A percentile compares a stretch with the other conserved stretches of the same genome.
Conservation (phyloP, 768 basidiomycete genomes). For the Suillus decipiens region DNA sequence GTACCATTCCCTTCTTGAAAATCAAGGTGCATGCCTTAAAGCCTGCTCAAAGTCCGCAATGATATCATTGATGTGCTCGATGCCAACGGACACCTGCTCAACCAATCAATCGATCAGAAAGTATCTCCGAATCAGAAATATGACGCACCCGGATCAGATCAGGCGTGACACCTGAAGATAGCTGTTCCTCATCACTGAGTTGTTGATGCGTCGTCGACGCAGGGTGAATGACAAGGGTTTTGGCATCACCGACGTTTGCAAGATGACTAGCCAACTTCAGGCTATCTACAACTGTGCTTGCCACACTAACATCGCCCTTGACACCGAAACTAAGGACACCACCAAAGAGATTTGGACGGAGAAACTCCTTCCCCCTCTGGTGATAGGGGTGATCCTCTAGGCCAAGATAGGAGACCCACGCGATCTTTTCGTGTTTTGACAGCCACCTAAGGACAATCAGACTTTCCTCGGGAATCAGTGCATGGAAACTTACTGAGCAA, state of each 20-base stretch:
- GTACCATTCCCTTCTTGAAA: neutral
- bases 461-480: neutral
- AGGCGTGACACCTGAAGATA: slow-evolving; percentile 49
- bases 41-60: slow-evolving; percentile 48
- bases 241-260: slow-evolving; percentile 70
- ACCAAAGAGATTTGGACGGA: slow-evolving; percentile 56
- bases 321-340: slow-evolving; percentile 81
- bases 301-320: slow-evolving; percentile 52
- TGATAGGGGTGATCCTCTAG: slow-evolving; percentile 63
- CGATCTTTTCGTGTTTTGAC: slow-evolving; percentile 60
- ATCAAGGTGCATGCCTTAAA: slow-evolving; percentile 27
- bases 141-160: slow-evolving; percentile 56
- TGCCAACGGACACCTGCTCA: slow-evolving; percentile 44
- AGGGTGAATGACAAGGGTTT: slow-evolving; percentile 64
- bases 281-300: slow-evolving; percentile 65
- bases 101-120: neutral
- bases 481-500: slow-evolving; percentile 41
- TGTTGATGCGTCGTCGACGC: slow-evolving; percentile 64
- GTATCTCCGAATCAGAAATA: neutral
- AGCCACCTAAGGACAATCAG: slow-evolving; percentile 43
- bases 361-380: slow-evolving; percentile 52
- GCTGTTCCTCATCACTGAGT: slow-evolving; percentile 49
- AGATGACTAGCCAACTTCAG: slow-evolving; percentile 71
- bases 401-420: slow-evolving; percentile 82
- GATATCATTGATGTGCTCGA: slow-evolving; percentile 47